Evolutionary conservation across 179 eudicot species (phyloP).

Genomic region (Vitellaria paradoxa): DNA sequence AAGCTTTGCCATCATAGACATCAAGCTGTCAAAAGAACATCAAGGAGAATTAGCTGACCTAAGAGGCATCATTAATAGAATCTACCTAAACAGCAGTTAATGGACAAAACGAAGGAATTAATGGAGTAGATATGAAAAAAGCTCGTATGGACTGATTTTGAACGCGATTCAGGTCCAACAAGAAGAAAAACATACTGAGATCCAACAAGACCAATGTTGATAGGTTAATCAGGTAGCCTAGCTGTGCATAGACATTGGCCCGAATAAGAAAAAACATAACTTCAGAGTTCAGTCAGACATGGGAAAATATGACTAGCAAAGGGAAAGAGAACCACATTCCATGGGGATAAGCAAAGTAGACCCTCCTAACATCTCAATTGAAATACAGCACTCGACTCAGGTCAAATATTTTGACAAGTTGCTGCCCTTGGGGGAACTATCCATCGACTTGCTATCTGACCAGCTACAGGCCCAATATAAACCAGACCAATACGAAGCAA

Average conservation of each 20-base stretch:
- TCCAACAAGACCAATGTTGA: not conserved
- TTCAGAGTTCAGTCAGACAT: not conserved
- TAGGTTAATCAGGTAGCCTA: not conserved
- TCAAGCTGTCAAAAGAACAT: slow-evolving; percentile 64
- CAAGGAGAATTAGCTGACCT: slow-evolving; percentile 1
- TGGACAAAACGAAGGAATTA: not conserved
- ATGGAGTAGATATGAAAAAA: too few relatives aligned
- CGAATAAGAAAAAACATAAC: not conserved
- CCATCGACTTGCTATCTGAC: not conserved
- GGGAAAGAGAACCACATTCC: not conserved
- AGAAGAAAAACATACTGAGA: not conserved
- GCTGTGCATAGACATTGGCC: not conserved
- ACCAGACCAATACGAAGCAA: not conserved
- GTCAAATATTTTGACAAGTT: not conserved
- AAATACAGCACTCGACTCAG: not conserved
- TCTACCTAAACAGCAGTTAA: not conserved
- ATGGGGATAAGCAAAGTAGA: not conserved
- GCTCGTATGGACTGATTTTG: not conserved
- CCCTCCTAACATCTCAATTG: not conserved
- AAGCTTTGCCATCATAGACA: slow-evolving; percentile 82
- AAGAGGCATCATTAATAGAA: not conserved
- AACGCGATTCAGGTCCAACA: not conserved
- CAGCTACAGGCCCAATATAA: not conserved
- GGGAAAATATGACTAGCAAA: not conserved
- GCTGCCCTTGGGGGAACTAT: not conserved